phyloP scores from a whole-genome alignment of 208 protist species.

The Leishmania tarentolae region DNA sequence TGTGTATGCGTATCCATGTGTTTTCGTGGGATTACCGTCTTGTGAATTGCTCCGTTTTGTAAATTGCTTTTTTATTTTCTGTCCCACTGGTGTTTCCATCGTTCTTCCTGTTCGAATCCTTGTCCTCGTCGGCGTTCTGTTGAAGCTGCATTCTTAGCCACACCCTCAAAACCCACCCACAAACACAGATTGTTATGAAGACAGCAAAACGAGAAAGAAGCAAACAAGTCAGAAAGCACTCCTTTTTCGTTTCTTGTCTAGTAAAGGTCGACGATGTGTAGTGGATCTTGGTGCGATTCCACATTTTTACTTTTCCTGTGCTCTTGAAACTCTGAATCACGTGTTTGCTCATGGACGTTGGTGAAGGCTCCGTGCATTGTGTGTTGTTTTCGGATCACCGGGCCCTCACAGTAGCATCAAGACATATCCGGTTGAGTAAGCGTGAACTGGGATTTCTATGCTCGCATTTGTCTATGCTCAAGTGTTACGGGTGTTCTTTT shows the following conservation, averaged over 20 bases:
- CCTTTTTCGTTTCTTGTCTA: neutral
- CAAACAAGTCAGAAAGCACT: too few species aligned
- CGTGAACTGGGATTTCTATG: neutral
- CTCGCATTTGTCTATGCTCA: neutral
- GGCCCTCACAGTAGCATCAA: neutral
- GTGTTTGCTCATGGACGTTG: constrained; percentile 5
- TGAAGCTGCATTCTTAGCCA: neutral
- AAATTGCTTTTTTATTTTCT: constrained; percentile 12
- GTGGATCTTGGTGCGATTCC: neutral
- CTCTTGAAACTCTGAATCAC: neutral
- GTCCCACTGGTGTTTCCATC: neutral
- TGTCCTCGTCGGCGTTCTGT: too few species aligned
- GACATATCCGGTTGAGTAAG: neutral
- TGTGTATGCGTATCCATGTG: neutral
- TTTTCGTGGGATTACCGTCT: constrained; percentile 6
- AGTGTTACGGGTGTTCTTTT: neutral
- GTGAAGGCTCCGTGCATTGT: neutral
- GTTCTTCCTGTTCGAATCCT: neutral
- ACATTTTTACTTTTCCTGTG: constrained; percentile 9
- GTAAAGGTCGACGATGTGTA: neutral
- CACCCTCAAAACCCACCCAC: neutral
- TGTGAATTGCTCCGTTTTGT: constrained; percentile 11
- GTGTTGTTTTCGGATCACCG: neutral
- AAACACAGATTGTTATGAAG: neutral
- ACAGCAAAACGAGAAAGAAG: too few species aligned